Evolutionary conservation across 371 early-diverging fungal genomes (phyloP).

Genomic region (Lichtheimia ornata): DNA sequence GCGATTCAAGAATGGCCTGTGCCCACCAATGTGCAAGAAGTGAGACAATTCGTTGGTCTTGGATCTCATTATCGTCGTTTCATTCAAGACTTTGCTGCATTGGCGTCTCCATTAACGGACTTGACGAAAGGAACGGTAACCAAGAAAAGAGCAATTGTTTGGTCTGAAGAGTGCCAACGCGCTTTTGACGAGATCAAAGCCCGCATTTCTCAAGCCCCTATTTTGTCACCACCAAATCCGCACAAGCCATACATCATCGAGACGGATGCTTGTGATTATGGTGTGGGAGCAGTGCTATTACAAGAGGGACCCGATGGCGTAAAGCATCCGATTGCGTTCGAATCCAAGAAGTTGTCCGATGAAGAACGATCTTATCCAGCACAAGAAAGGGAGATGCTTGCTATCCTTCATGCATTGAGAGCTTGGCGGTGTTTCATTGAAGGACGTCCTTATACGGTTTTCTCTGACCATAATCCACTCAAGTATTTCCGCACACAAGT

Average conservation of each 20-base stretch:
- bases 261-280: too few species aligned
- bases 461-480: conserved; percentile 27
- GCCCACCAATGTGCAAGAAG: too few species aligned
- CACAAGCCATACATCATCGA: too few species aligned
- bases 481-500: conserved; percentile 19
- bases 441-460: conserved; percentile 19
- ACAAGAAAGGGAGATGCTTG: conserved; percentile 42
- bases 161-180: conserved; percentile 1
- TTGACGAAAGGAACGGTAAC: background rate
- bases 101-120: background rate
- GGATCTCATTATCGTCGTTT: conserved; percentile 19
- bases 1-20: too few species aligned
- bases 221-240: conserved; percentile 19
- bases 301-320: conserved; percentile 34
- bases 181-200: conserved; percentile 16
- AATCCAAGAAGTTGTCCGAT: conserved; percentile 18
- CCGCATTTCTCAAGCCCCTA: conserved; percentile 1
- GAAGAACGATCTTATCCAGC: conserved; percentile 21
- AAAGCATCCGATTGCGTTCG: conserved; percentile 24
- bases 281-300: conserved; percentile 27
- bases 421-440: conserved; percentile 34
- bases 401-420: conserved; percentile 30
- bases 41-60: too few species aligned
- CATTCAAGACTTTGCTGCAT: background rate
- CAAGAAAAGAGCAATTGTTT: background rate